phyloP scores from a whole-genome alignment of 148 eudicot species.

The Spergularia marina region DNA sequence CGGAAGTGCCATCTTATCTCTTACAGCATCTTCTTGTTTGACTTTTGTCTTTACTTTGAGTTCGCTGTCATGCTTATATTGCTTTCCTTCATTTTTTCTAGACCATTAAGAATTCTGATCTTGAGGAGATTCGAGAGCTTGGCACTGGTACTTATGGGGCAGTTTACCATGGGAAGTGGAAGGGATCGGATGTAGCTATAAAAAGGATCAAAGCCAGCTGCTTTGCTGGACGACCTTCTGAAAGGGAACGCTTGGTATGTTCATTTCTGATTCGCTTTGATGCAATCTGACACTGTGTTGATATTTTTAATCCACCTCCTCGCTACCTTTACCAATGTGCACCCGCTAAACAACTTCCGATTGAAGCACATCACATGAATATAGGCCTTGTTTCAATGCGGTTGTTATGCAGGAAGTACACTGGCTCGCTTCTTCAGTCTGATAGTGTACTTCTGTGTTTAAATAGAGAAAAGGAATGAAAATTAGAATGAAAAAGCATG shows the following conservation, averaged over 20 bases:
- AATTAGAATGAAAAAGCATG: too few relatives aligned
- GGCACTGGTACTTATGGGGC: slow-evolving; percentile 97
- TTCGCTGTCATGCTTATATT: slow-evolving; percentile 4
- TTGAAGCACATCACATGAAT: not conserved
- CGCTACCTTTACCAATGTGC: not conserved
- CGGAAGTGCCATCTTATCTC: too few relatives aligned
- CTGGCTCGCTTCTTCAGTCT: not conserved
- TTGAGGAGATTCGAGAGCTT: slow-evolving; percentile 87
- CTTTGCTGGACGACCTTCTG: slow-evolving; percentile 93
- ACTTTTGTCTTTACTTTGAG: too few relatives aligned
- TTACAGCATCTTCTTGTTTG: too few relatives aligned
- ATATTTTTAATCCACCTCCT: not conserved
- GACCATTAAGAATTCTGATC: slow-evolving; percentile 85
- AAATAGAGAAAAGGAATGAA: too few relatives aligned
- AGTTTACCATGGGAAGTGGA: slow-evolving; percentile 96
- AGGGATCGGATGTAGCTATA: slow-evolving; percentile 96
- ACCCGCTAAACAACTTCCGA: not conserved
- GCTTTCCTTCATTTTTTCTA: slow-evolving; percentile 19
- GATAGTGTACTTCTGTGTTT: too few relatives aligned
- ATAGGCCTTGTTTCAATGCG: not conserved
- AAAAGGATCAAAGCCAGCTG: slow-evolving; percentile 98
- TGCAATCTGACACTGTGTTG: slow-evolving; percentile 2
- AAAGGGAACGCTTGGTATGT: slow-evolving; percentile 87
- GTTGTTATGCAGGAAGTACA: not conserved
- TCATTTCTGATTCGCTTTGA: not conserved